phyloP scores from a whole-genome alignment of 2,329 filamentous ascomycete species.

The Cladosporium cucumerinum region DNA sequence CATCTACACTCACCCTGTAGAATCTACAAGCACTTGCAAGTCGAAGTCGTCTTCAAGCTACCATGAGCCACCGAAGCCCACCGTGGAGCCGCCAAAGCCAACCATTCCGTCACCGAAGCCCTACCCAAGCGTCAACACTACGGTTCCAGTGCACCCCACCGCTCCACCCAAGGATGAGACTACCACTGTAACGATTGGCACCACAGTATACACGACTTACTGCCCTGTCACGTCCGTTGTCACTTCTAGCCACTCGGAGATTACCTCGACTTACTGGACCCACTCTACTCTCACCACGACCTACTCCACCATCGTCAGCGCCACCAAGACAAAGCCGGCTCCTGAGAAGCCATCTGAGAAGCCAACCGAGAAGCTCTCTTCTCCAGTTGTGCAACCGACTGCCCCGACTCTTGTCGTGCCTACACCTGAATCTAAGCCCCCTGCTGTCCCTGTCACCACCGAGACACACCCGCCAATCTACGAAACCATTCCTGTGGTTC shows the following conservation, averaged over 20 bases:
- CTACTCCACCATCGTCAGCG: slow-evolving; percentile 16
- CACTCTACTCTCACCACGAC: slow-evolving; percentile 19
- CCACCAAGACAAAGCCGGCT: slow-evolving; percentile 9
- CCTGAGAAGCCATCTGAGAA: background rate
- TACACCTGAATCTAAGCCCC: background rate
- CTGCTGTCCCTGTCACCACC: background rate
- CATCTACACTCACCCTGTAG: slow-evolving; percentile 2
- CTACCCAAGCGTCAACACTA: slow-evolving; percentile 4
- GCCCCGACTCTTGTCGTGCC: slow-evolving; percentile 2
- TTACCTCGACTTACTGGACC: slow-evolving; percentile 15
- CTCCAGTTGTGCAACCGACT: slow-evolving; percentile 3
- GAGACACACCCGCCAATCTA: background rate
- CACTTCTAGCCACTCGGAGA: background rate
- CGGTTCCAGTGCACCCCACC: background rate
- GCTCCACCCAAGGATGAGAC: background rate
- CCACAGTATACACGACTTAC: slow-evolving; percentile 19
- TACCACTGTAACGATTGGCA: slow-evolving; percentile 15
- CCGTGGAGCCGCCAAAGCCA: background rate
- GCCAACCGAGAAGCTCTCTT: background rate
- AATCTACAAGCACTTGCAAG: background rate
- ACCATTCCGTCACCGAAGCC: background rate
- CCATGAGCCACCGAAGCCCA: background rate
- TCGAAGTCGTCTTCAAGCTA: background rate
- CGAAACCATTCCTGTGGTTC: background rate
- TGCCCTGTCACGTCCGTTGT: slow-evolving; percentile 13